Evolutionary conservation across 2,329 filamentous ascomycete species (phyloP), one percentile per base, ranked within the genome.

Genomic region (Metarhizium robertsii): DNA sequence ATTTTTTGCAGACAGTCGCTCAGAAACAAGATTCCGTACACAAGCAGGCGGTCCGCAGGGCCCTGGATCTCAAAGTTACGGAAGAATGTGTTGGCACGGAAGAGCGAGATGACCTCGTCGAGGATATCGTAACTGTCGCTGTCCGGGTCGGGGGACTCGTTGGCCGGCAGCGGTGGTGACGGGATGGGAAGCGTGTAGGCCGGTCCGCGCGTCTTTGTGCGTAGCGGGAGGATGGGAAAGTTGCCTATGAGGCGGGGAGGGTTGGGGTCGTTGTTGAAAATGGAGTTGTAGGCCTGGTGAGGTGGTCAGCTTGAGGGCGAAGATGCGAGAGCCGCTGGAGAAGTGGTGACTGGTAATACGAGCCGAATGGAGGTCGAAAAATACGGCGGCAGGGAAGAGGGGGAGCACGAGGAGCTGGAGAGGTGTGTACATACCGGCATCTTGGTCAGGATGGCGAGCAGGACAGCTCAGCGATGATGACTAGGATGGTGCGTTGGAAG

Each of bases 21-120:
- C 66, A 97, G 81, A 73, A 92, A 97, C 69, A 95, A 81, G 70
- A 96, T 99, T 60, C 92, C 92, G 75, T 99, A 99, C 67, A 97
- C 92, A 62, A 99, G 80, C 67, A 97, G 84, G 45, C 94, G 83
- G 74, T 99, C 94, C 57, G 94, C 92, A 30, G 90, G 88, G 14
- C 94, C 94, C 75, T 96, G 92, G 77, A 97, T 95, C 79, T 97
- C 94, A 67, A 99, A 99, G 80, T 97, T 99, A 67, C 94, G 88
- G 81, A 97, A 99, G 74, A 99, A 92, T 58, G 92, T 96, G 78
- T 99, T 97, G 66, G 94, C 92, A 61, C 94, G 90, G 81, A 97
- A 99, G 52, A 97, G 83, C 13, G 86, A 81, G 55, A 99, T 81
- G 53, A 95, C 85, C 78, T 99, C 94, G 75, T 99, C 94, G 55